Conservation (phyloP, 2,329 filamentous ascomycete genomes). For the Didymella lethalis region DNA sequence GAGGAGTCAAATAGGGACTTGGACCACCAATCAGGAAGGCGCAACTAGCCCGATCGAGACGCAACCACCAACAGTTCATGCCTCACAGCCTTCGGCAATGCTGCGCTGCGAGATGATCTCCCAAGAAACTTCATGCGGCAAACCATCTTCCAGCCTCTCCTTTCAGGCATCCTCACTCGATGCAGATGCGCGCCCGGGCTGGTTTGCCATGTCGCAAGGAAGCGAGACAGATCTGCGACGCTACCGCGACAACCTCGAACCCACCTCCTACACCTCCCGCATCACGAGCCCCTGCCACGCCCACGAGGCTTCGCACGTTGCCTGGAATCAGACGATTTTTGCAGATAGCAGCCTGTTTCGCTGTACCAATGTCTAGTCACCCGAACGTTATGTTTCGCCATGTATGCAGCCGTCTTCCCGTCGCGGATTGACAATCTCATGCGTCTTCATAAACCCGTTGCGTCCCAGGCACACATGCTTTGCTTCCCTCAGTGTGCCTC, state of each 20-base stretch:
- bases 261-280: slow-evolving; percentile 44
- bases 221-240: slow-evolving; percentile 51
- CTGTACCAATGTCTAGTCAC: slow-evolving; percentile 43
- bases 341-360: slow-evolving; percentile 37
- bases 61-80: slow-evolving; percentile 38
- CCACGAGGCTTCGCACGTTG: slow-evolving; percentile 30
- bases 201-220: slow-evolving; percentile 36
- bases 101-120: slow-evolving; percentile 40
- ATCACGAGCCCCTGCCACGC: slow-evolving; percentile 36
- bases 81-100: slow-evolving; percentile 41
- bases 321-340: slow-evolving; percentile 42
- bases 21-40: slow-evolving; percentile 33
- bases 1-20: slow-evolving; percentile 22
- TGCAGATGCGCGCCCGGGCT: slow-evolving; percentile 23
- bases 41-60: slow-evolving; percentile 19
- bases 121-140: slow-evolving; percentile 41
- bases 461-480: slow-evolving; percentile 41
- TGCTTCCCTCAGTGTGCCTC: slow-evolving; percentile 39
- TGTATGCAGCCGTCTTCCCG: slow-evolving; percentile 36
- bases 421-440: slow-evolving; percentile 49
- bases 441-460: slow-evolving; percentile 49
- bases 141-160: slow-evolving; percentile 31
- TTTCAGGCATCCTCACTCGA: slow-evolving; percentile 36
- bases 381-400: slow-evolving; percentile 50
- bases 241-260: slow-evolving; percentile 44